These are phyloP conservation scores for Oryza australiensis DNA, from an alignment of 176 grass and related monocot genomes.

Conservation along the genomic window DNA sequence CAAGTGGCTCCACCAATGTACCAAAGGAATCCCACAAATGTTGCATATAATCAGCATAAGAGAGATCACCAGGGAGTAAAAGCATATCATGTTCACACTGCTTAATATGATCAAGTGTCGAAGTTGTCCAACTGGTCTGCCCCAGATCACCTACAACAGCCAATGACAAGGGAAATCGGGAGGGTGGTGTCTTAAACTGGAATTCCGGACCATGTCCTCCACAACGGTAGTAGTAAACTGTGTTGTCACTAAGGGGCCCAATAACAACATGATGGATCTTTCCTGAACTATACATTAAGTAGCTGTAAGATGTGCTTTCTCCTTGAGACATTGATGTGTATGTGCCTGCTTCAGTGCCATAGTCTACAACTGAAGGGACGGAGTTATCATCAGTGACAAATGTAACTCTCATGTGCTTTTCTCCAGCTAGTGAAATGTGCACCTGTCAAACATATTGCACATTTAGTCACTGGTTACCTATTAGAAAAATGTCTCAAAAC, in stretches of 20 bases:
- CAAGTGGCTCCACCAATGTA: constrained; percentile 77
- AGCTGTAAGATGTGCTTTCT: constrained; percentile 83
- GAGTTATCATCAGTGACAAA: constrained; percentile 64
- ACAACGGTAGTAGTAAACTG: constrained; percentile 73
- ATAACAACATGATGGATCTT: constrained; percentile 92
- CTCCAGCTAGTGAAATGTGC: constrained; percentile 87
- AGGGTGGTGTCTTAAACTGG: constrained; percentile 76
- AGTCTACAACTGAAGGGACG: constrained; percentile 79
- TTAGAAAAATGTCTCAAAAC: constrained; percentile 3
- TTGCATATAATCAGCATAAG: constrained; percentile 97
- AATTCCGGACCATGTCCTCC: constrained; percentile 79
- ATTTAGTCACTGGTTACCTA: background rate
- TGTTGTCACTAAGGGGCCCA: constrained; percentile 70
- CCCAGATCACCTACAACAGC: constrained; percentile 94
- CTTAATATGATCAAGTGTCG: constrained; percentile 77
- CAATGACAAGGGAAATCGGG: constrained; percentile 77
- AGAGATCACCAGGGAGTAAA: constrained; percentile 85
- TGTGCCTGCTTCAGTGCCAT: constrained; percentile 61
- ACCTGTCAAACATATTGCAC: constrained; percentile 56
- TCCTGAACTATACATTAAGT: constrained; percentile 81
- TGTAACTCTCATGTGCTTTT: constrained; percentile 84
- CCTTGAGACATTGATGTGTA: constrained; percentile 64
- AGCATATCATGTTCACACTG: constrained; percentile 82
- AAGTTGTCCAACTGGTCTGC: constrained; percentile 82
- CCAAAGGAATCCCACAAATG: constrained; percentile 96